Evolutionary conservation across 139 green algal genomes (phyloP), one percentile per base, ranked within the genome.

Genomic region (Coccomyxa sp.): DNA sequence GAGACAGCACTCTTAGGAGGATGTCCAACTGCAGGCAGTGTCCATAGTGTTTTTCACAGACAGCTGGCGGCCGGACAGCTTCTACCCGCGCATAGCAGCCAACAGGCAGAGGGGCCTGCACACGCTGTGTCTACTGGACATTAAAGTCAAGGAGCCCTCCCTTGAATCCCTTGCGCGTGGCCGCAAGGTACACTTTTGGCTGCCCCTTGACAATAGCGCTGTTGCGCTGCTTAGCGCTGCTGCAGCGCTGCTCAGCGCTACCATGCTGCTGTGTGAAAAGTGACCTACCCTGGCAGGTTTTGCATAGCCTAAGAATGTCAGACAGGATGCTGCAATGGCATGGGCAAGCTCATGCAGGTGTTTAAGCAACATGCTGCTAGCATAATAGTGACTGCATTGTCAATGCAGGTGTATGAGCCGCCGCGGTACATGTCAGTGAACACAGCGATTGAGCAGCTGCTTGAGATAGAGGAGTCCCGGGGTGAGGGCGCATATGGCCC

Each of bases 1-100:
- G n/a, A n/a, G n/a, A n/a, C n/a, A n/a, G n/a, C n/a, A n/a, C n/a
- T n/a, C n/a, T n/a, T n/a, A n/a, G n/a, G n/a, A 64, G 5, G 18
- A 7, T 64, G 2, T 64, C 18, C 4, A n/a, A 31, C 50, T 64
- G 50, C 83, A 93, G 86, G 87, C 92, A 0, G 74, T 99, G 0
- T 98, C 92, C 33, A 94, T 99, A 22, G 91, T 96, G 0, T 99
- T 99, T 88, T 99, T 99, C 90, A 99, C 95, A 10, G 90, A 97
- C 18, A 97, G 85, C 0, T 99, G 96, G 96, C 87, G 90, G 1
- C 96, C 96, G 0, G 92, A 98, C 82, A 93, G 84, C 73, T 98
- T 97, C 78, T 98, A 95, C 78, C 86, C 91, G 77, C 88, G 87
- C 37, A 90, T 95, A 36, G 68, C 81, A 34, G 73, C 85, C 68